Evolutionary conservation across 2,329 filamentous ascomycete genomes (phyloP), one percentile per base, ranked within the genome.

Genomic region (Ophiostoma quercus): DNA sequence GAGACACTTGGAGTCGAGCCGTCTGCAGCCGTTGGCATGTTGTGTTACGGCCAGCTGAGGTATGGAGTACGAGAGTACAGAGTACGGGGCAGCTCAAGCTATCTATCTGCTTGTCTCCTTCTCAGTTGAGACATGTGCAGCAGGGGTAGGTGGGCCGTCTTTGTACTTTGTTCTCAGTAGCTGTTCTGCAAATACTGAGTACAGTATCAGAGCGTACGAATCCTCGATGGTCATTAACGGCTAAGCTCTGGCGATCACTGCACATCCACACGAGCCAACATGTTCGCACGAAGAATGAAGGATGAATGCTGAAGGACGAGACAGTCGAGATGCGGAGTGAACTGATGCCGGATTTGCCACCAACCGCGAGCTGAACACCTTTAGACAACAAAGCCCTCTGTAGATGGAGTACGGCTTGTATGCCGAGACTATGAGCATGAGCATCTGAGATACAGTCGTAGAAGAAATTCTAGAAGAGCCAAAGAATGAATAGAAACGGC

Each of bases 191-290:
- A 7, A 16, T 43, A 57, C 22, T 25, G 51, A 11, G 51, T 22
- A 29, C 25, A 29, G 25, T 29, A 29, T 29, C 25, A 29, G 25
- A 29, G 25, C 25, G 25, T 29, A 29, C 25, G 25, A 29, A 29
- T 29, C 25, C 51, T 57, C 51, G n/a, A 57, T 57, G n/a, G 25
- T 37, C 32, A 63, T 37, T 63, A 37, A 34, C 60, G 60, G 60
- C 60, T 22, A 63, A 63, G 32, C 60, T 34, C 60, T 22, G 60
- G n/a, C 29, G 60, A 63, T 63, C 60, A 63, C 12, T 63, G 32
- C 60, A 63, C 57, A 62, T 34, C 39, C 39, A 41, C 39, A 14
- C 39, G 12, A 39, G 3, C 41, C 14, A 43, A 16, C 41, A 43
- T 60, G 22, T 12, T 57, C 22, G n/a, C 25, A 29, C 25, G 25